These are phyloP conservation scores for Lentinula novae-zelandiae DNA, from an alignment of 1,284 basidiomycete genomes.

Conservation along the genomic window DNA sequence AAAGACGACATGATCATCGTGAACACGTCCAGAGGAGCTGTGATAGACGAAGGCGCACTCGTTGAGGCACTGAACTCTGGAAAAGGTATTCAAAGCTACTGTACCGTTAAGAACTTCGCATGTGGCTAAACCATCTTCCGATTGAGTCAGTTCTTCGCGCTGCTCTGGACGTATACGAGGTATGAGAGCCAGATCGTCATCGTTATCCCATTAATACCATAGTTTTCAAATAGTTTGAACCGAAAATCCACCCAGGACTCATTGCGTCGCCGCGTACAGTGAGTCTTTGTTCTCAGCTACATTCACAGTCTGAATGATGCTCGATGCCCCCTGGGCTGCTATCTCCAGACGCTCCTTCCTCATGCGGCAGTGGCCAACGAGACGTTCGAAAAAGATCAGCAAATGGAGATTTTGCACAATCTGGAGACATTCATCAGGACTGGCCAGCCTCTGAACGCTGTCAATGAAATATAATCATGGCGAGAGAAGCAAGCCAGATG, in stretches of 20 bases:
- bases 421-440: not conserved
- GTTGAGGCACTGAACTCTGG: not conserved
- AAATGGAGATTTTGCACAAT: not conserved
- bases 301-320: not conserved
- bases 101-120: too few relatives aligned
- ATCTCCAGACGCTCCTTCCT: not conserved
- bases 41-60: slow-evolving; percentile 2
- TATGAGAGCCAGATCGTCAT: not conserved
- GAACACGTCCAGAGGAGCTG: slow-evolving; percentile 1
- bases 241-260: not conserved
- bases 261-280: not conserved
- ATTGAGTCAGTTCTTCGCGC: not conserved
- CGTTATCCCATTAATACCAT: not conserved
- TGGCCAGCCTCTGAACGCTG: not conserved
- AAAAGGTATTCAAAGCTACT: not conserved
- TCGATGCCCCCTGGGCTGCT: too few relatives aligned
- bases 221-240: not conserved
- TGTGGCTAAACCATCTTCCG: too few relatives aligned
- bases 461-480: not conserved
- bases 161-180: slow-evolving; percentile 5
- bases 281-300: not conserved
- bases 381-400: slow-evolving; percentile 1
- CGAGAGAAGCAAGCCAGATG: too few relatives aligned
- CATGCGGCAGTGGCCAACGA: not conserved
- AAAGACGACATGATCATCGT: not conserved